phyloP scores from a whole-genome alignment of 192 early-diverging fungal genomes.

The Gamsiella multidivaricata region DNA sequence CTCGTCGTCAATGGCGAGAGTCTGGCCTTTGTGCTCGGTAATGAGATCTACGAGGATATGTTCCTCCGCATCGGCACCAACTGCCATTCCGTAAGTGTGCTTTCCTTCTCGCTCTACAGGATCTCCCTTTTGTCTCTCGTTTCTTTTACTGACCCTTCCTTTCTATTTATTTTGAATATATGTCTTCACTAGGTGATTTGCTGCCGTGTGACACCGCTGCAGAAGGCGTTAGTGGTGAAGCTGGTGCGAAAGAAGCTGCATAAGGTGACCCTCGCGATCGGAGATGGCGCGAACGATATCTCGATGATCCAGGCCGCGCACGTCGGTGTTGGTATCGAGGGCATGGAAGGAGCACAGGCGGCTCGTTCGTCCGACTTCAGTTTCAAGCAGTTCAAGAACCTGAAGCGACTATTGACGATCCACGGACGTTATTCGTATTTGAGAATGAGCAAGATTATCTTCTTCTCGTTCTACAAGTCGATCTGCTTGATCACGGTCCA shows the following conservation, averaged over 20 bases:
- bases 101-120: not conserved
- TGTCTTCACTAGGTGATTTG: slow-evolving; percentile 80
- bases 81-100: slow-evolving; percentile 75
- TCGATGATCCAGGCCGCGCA: slow-evolving; percentile 98
- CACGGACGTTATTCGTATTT: slow-evolving; percentile 96
- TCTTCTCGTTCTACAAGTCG: slow-evolving; percentile 98
- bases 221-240: slow-evolving; percentile 96
- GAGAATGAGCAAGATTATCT: slow-evolving; percentile 90
- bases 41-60: slow-evolving; percentile 68
- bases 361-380: slow-evolving; percentile 95
- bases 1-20: slow-evolving; percentile 93
- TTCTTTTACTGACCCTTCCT: not conserved
- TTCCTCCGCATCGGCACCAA: slow-evolving; percentile 76
- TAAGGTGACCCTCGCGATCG: slow-evolving; percentile 91
- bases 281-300: slow-evolving; percentile 97
- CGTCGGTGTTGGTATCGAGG: slow-evolving; percentile 94
- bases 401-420: slow-evolving; percentile 91
- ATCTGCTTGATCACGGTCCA: slow-evolving; percentile 95
- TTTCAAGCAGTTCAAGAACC: slow-evolving; percentile 94
- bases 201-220: slow-evolving; percentile 96
- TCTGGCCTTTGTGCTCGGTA: slow-evolving; percentile 90
- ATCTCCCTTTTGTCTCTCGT: not conserved
- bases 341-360: slow-evolving; percentile 94
- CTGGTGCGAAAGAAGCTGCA: slow-evolving; percentile 89
- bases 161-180: not conserved